Evolutionary conservation across 352 stramenopile genomes (phyloP), one percentile per base, ranked within the genome.

Genomic region (Phytophthora aleatoria): DNA sequence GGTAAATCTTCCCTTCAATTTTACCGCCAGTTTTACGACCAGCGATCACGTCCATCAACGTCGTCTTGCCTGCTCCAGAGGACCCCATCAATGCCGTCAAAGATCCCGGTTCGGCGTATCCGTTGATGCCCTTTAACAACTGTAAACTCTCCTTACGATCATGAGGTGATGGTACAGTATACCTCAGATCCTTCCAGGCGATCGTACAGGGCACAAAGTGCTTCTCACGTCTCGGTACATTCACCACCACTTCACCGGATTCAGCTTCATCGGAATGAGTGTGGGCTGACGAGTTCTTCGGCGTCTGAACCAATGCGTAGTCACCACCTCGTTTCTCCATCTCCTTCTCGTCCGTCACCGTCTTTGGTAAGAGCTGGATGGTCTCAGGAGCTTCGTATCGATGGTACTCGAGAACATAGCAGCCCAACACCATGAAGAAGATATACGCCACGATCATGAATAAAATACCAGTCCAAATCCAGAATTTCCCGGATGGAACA

Each of bases 1-100:
- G 58, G 3, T 73, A 28, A 5, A 95, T 81, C 5, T 89, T 71
- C 13, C 88, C 88, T 0, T 44, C 64, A 47, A 91, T 83, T 10
- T 71, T 80, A 16, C 94, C 92, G 16, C 67, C 74, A 54, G 57
- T 64, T 41, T 64, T 64, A 20, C 57, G 57, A n/a, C 48, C 57
- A 13, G 57, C 57, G 12, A 64, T 64, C 27, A 64, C 57, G 38
- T 64, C 57, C 57, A 64, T 64, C 16, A 64, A 28, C 7, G 57
- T 64, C 35, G 57, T 64, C 48, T 64, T 64, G 13, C 57, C 57
- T 13, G 57, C 57, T 13, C 57, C 57, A 12, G 57, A 64, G 1
- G 47, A 64, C 2, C 57, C 57, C 57, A 64, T 64, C 36, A 64
- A 24, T 4, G 57, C 57, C 5, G 57, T 64, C 57, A 64, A 41